Evolutionary conservation across 2,329 filamentous ascomycete species (phyloP).

Genomic region (Ceratocystis diversiconidia): DNA sequence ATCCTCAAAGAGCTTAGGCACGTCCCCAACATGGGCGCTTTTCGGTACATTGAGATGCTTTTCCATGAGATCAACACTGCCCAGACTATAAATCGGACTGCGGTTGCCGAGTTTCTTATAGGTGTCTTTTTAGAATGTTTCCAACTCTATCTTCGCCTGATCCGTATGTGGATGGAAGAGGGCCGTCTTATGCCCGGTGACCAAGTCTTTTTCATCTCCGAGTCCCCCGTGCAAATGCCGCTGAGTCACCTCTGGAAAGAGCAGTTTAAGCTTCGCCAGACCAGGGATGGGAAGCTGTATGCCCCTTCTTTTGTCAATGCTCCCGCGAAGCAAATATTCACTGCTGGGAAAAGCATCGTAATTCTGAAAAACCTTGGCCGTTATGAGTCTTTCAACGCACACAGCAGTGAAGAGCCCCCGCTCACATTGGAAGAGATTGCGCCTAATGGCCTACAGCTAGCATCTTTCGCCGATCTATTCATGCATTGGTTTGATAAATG

Average conservation of each 20-base stretch:
- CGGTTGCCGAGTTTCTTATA: conserved; percentile 48
- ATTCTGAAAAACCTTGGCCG: conserved; percentile 61
- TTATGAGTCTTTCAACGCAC: conserved; percentile 28
- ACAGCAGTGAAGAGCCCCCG: conserved; percentile 28
- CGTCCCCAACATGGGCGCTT: conserved; percentile 38
- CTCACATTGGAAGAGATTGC: conserved; percentile 47
- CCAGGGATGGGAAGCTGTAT: conserved; percentile 45
- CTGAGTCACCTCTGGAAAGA: conserved; percentile 59
- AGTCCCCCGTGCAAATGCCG: conserved; percentile 41
- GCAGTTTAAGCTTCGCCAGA: conserved; percentile 53
- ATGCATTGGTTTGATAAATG: conserved; percentile 56
- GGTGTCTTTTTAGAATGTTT: conserved; percentile 69
- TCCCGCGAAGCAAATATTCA: conserved; percentile 60
- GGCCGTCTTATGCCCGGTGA: conserved; percentile 54
- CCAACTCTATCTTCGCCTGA: conserved; percentile 64
- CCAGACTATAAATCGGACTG: conserved; percentile 53
- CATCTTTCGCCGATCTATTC: conserved; percentile 64
- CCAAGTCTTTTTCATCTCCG: conserved; percentile 61
- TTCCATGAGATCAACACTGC: conserved; percentile 55
- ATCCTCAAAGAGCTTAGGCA: conserved; percentile 45
- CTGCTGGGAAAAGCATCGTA: conserved; percentile 74
- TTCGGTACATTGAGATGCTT: conserved; percentile 64
- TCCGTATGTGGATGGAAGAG: conserved; percentile 71
- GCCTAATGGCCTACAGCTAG: conserved; percentile 33
- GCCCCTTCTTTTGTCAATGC: conserved; percentile 63